phyloP scores from a whole-genome alignment of 257 asterid genomes.

The Primulina huaijiensis region DNA sequence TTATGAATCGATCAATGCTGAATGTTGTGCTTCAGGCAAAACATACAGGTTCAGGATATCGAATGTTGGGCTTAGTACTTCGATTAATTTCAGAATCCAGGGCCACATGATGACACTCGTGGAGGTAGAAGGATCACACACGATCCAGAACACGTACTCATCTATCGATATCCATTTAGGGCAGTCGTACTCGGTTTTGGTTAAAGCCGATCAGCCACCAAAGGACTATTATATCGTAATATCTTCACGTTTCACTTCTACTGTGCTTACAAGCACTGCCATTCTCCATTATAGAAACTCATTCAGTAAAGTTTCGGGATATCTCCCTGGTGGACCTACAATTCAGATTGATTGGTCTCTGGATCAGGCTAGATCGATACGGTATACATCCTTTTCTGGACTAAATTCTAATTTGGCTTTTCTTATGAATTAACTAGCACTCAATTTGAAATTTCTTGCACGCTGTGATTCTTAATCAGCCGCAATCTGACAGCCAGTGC shows the following conservation, averaged over 20 bases:
- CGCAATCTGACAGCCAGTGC: slow-evolving; percentile 87
- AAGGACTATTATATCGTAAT: slow-evolving; percentile 80
- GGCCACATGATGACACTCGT: slow-evolving; percentile 81
- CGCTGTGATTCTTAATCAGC: slow-evolving; percentile 42
- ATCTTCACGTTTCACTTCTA: slow-evolving; percentile 75
- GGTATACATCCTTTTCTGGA: slow-evolving; percentile 38
- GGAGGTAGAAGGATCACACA: slow-evolving; percentile 97
- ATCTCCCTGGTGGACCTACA: slow-evolving; percentile 80
- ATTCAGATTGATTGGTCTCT: slow-evolving; percentile 59
- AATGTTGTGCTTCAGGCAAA: slow-evolving; percentile 45
- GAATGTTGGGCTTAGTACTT: slow-evolving; percentile 74
- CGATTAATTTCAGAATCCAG: slow-evolving; percentile 83
- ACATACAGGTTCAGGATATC: slow-evolving; percentile 93
- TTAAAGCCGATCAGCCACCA: slow-evolving; percentile 74
- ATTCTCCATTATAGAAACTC: slow-evolving; percentile 89
- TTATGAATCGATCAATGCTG: neutral
- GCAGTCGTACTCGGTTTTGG: slow-evolving; percentile 86
- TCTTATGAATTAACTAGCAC: neutral
- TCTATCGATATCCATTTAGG: slow-evolving; percentile 85
- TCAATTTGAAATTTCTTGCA: slow-evolving; percentile 9
- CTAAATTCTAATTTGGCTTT: neutral
- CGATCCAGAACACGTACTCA: slow-evolving; percentile 64
- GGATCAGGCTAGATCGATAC: slow-evolving; percentile 78
- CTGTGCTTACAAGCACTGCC: slow-evolving; percentile 75
- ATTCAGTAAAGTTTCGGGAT: slow-evolving; percentile 57